phyloP scores from a whole-genome alignment of 768 basidiomycete species.

The Coprinopsis strossmayeri region DNA sequence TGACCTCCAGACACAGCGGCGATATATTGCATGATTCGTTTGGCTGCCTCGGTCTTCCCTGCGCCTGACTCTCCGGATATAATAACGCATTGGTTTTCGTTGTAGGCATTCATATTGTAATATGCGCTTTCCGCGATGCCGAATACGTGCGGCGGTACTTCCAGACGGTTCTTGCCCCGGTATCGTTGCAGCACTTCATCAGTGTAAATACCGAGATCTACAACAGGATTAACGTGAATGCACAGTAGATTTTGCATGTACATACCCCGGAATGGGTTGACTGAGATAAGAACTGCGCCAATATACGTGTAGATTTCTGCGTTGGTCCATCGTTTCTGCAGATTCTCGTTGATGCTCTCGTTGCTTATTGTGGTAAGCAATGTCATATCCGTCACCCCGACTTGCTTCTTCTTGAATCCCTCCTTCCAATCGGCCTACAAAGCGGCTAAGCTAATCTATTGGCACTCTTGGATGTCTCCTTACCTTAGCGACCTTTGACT shows the following conservation, averaged over 20 bases:
- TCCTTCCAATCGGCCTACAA: slow-evolving; percentile 97
- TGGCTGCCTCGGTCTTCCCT: slow-evolving; percentile 98
- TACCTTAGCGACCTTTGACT: slow-evolving; percentile 73
- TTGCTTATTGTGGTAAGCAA: slow-evolving; percentile 94
- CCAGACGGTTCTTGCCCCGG: slow-evolving; percentile 94
- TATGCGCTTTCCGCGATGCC: slow-evolving; percentile 94
- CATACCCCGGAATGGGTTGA: slow-evolving; percentile 92
- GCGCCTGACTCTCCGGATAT: slow-evolving; percentile 99
- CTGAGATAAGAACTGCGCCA: slow-evolving; percentile 97
- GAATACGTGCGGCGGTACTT: slow-evolving; percentile 98
- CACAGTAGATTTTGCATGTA: slow-evolving; percentile 1
- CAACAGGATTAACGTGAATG: slow-evolving; percentile 11
- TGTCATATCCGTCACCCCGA: slow-evolving; percentile 99
- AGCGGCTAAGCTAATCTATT: slow-evolving; percentile 9
- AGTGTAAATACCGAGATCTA: slow-evolving; percentile 98
- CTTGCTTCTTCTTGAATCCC: slow-evolving; percentile 99
- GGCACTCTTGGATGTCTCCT: slow-evolving; percentile 6
- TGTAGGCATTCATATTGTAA: slow-evolving; percentile 99
- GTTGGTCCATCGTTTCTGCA: slow-evolving; percentile 93
- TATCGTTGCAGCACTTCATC: slow-evolving; percentile 81
- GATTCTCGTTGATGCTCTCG: slow-evolving; percentile 95
- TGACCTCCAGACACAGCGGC: slow-evolving; percentile 90
- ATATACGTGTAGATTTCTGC: slow-evolving; percentile 99
- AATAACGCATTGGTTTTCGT: slow-evolving; percentile 99
- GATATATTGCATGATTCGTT: slow-evolving; percentile 99